Evolutionary conservation across 2,329 filamentous ascomycete species (phyloP).

Genomic region (Blastomyces gilchristii): DNA sequence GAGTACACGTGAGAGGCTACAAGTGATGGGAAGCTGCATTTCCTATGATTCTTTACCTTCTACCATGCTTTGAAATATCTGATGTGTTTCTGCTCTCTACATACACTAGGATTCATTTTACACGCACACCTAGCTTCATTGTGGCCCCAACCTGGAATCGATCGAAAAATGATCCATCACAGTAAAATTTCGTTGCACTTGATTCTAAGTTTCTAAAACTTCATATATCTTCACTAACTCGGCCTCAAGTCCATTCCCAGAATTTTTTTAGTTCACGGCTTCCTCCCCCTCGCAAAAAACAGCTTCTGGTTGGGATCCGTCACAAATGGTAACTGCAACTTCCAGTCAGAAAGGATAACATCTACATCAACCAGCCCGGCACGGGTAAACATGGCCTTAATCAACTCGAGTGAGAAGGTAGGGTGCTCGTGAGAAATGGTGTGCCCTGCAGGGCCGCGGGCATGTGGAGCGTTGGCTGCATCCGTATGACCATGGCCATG

Average conservation of each 20-base stretch:
- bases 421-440: conserved; percentile 12
- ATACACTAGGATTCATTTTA: background rate
- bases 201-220: background rate
- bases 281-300: conserved; percentile 15
- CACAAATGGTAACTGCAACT: conserved; percentile 11
- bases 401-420: conserved; percentile 11
- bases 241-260: background rate
- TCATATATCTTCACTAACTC: background rate
- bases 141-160: background rate
- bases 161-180: background rate
- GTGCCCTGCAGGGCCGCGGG: conserved; percentile 6
- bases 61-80: no score
- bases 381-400: conserved; percentile 8
- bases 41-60: no score
- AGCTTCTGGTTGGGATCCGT: conserved; percentile 11
- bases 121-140: background rate
- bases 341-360: conserved; percentile 11
- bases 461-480: background rate
- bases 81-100: no score
- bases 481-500: background rate
- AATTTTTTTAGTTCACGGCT: background rate
- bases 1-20: no score
- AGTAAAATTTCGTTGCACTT: background rate
- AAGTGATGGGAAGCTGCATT: no score
- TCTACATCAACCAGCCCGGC: conserved; percentile 9